Base-by-base conservation (phyloP, 768 basidiomycete species). In the Lactifluus subvellereus region DNA sequence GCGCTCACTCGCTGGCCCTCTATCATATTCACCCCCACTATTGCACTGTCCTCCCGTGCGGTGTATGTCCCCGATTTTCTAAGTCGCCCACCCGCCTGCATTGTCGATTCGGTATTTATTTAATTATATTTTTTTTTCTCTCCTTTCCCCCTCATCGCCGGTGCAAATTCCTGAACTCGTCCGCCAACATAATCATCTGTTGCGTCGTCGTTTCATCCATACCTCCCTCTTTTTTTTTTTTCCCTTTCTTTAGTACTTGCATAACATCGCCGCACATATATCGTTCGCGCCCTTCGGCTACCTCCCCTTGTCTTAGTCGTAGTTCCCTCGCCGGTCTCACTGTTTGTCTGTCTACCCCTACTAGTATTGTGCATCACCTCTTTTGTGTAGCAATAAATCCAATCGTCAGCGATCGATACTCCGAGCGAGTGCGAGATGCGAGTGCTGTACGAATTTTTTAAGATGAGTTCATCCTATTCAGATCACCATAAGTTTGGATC, bases 381-480 rank as follows among this genome's bases (percentile, higher is more conserved):
- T 47, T 32, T 35, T 30, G 55, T 47, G 55, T 56, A 56, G 55
- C 55, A 45, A 56, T 47, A 56, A 20, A 56, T 47, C 30, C 27
- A 30, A 13, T 35, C 8, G 32, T 47, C 9, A 56, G 18, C 6
- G 37, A 45, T 45, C 45, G n/a, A 43, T 43, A 45, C 45, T 43
- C 14, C 5, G 42, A 18, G 42, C 6, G 42, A n/a, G 42, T 43
- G 27, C 2, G 27, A 2, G 27, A 27, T 37, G 37, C 40, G 11
- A 40, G 40, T 40, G 40, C 27, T 27, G 27, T 27, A 27, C 2
- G 27, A 27, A 27, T 27, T 27, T 27, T 27, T 27, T 27, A 27
- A 27, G 27, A 27, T 27, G 27, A 27, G 27, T 27, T 27, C 27
- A 3, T 22, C 22, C 22, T 22, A 2, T 22, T 22, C 22, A 22